Base-by-base conservation (phyloP, 31 red algal genomes). In the Porphyra umbilicalis region DNA sequence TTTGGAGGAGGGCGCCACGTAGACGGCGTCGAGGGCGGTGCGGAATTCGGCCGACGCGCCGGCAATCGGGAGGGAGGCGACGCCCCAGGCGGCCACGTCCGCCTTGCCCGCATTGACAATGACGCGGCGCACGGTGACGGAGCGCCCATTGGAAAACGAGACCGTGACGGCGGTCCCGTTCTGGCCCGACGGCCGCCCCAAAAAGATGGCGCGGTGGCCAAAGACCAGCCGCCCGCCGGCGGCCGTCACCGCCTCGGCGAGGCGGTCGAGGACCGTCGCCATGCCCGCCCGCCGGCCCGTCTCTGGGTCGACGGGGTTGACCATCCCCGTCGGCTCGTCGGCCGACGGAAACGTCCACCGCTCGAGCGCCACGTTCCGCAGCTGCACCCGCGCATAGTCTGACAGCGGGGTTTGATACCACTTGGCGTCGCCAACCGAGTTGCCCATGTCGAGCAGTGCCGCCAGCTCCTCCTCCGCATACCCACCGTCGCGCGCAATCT, bases 101-200 rank as follows among this genome's bases (percentile, higher is more conserved):
- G 86, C 81, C 33, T 88, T 88, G 32, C 86, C 86, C 39, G 83
- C 83, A 42, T 88, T 83, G 34, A 83, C 36, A 40, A 87, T 79
- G 33, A 87, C 79, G 20, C 38, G 36, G 6, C 35, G 34, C 36
- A 20, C 78, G 0, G 20, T 2, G 33, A 87, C 13, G 10, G 85
- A 71, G 8, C 33, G 35, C 15, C 85, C 85, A 20, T 71, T 31
- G 29, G 39, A 16, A 87, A 87, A 87, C 34, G 67, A 18, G 4
- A 83, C 29, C 32, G 40, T 38, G 30, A 39, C 68, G 67, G 81
- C 7, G 13, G 16, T 16, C 57, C 20, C 57, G 34, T 16, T 68
- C 33, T 16, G 67, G 6, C 76, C 33, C 33, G 32, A 9, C 25
- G 57, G 25, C 15, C 82, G 87, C 42, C 57, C 35, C 38, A 89